Base-by-base conservation (phyloP, 257 asterid species). In the Avicennia marina region DNA sequence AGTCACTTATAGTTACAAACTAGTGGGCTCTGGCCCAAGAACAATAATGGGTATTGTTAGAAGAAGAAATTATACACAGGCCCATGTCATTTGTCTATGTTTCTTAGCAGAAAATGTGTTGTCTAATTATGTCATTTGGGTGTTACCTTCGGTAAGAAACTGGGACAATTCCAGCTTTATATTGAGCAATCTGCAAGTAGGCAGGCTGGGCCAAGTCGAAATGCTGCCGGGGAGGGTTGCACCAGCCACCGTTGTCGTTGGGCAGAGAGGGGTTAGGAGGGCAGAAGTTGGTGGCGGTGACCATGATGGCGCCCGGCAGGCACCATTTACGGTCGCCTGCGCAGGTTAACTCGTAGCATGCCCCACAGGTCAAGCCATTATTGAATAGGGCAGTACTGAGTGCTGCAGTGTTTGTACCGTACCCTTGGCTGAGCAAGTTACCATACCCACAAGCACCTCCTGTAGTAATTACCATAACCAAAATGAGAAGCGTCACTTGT, bases 391-490 rank as follows among this genome's bases (percentile, higher is more conserved):
- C 94, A 13, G 96, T 84, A 52, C 98, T 90, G 0, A 90, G 82
- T 1, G 98, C 98, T 18, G 98, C 98, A 2, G 96, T 90, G 75
- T 78, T 75, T 3, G 90, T 90, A 10, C 95, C 96, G 31, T 90
- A 90, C 7, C 98, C 98, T 33, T 70, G 79, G 63, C 90, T 80
- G 27, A 86, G 82, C 74, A 90, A 75, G 53, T 90, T 90, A 1
- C 98, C 98, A 61, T 84, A 90, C 26, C 98, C 98, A 69, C 96
- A 90, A 33, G 98, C 98, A 27, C 98, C 98, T 20, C 95, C 96
- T 89, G 57, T 78, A 73, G 31, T 65, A 45, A 5, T 34, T 6
- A 2, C 33, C 44, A n/a, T n/a, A n/a, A n/a, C 15, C n/a, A n/a
- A n/a, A n/a, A n/a, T n/a, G 31, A n/a, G n/a, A n/a, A n/a, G n/a